Percentiles rank a stretch among this genome's conserved stretches.
Conservation (phyloP, 2,329 filamentous ascomycete genomes). For the Rutstroemia sp. region DNA sequence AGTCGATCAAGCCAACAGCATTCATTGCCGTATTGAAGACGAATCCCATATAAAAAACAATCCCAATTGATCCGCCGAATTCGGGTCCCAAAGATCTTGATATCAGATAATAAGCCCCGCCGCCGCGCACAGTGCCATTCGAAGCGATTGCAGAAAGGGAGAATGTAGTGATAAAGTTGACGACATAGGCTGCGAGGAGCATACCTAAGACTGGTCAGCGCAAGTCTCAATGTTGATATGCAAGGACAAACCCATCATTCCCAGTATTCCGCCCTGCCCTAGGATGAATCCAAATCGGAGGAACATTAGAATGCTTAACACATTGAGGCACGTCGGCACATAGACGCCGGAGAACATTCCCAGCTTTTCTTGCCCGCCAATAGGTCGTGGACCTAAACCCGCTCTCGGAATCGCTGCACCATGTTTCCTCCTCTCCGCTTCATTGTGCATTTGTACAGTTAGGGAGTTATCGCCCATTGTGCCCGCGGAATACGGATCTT, state of each 20-base stretch:
- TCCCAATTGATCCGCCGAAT: slow-evolving; percentile 81
- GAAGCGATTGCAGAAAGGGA: slow-evolving; percentile 85
- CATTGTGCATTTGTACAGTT: slow-evolving; percentile 21
- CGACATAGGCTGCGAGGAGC: slow-evolving; percentile 66
- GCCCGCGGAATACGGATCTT: not conserved
- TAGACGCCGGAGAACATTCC: slow-evolving; percentile 75
- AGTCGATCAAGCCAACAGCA: slow-evolving; percentile 78
- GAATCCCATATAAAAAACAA: slow-evolving; percentile 87
- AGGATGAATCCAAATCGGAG: slow-evolving; percentile 80
- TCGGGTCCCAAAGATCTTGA: slow-evolving; percentile 80
- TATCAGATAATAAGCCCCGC: slow-evolving; percentile 83
- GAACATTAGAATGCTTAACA: slow-evolving; percentile 88
- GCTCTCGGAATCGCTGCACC: slow-evolving; percentile 29
- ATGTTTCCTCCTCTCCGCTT: slow-evolving; percentile 24
- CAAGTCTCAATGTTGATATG: not conserved
- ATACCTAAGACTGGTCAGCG: slow-evolving; percentile 35
- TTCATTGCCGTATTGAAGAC: slow-evolving; percentile 84
- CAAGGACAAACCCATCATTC: slow-evolving; percentile 8
- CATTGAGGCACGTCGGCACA: slow-evolving; percentile 82
- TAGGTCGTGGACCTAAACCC: slow-evolving; percentile 34
- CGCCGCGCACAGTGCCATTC: slow-evolving; percentile 81
- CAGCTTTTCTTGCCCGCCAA: slow-evolving; percentile 50
- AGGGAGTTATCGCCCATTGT: slow-evolving; percentile 17
- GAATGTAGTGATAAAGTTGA: slow-evolving; percentile 78
- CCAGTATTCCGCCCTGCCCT: slow-evolving; percentile 35